Percentiles rank a stretch among this genome's conserved stretches.
These are phyloP conservation scores for Salisapilia sapeloensis DNA, from an alignment of 352 stramenopile genomes.

Conservation along the genomic window DNA sequence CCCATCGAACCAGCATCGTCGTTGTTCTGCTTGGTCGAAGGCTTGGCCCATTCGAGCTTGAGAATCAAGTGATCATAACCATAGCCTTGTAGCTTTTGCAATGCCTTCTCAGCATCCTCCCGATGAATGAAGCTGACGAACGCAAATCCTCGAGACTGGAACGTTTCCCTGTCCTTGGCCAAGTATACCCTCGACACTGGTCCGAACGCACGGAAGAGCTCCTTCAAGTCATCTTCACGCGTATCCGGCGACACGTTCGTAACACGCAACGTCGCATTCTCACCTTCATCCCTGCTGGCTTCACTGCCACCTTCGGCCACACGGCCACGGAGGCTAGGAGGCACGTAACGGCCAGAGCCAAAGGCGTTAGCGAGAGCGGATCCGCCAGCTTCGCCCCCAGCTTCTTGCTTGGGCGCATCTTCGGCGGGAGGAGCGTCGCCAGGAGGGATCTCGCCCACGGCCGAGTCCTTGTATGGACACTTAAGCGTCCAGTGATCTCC, in stretches of 20 bases:
- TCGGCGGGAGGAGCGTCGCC: constrained; percentile 46
- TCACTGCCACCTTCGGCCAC: constrained; percentile 10
- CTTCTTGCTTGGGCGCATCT: constrained; percentile 8
- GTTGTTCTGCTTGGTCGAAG: constrained; percentile 70
- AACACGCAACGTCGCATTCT: constrained; percentile 91
- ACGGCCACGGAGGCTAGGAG: constrained; percentile 59
- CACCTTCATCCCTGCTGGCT: constrained; percentile 34
- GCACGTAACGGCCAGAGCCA: constrained; percentile 76
- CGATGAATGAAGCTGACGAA: constrained; percentile 97
- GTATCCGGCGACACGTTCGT: constrained; percentile 99
- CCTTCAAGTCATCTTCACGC: constrained; percentile 95
- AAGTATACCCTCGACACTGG: constrained; percentile 95
- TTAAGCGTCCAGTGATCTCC: constrained; percentile 84
- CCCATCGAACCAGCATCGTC: constrained; percentile 60
- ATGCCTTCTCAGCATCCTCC: constrained; percentile 90
- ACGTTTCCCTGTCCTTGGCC: constrained; percentile 96
- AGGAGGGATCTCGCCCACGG: constrained; percentile 54
- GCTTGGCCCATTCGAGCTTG: constrained; percentile 99
- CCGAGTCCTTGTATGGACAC: constrained; percentile 83
- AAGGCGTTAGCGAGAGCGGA: constrained; percentile 57
- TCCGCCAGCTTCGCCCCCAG: constrained; percentile 11
- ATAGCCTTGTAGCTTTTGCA: constrained; percentile 94
- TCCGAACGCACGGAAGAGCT: constrained; percentile 96
- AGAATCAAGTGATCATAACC: constrained; percentile 99
- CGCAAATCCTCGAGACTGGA: constrained; percentile 94